Percentiles rank a stretch among this genome's conserved stretches.
Conservation (phyloP, 306 rosid species). For the Medicago lupulina region DNA sequence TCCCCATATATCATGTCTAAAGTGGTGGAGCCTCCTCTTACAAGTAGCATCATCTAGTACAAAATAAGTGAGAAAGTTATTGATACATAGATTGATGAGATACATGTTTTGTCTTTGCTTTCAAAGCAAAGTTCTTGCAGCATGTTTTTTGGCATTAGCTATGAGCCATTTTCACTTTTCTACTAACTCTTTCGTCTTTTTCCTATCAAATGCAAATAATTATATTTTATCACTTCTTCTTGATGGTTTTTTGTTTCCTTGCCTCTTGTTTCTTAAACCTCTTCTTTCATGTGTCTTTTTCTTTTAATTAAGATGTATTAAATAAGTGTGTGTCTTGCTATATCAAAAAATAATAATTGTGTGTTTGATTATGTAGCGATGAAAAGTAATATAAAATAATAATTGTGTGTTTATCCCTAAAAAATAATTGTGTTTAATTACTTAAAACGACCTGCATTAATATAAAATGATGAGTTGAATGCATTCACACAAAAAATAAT, state of each 20-base stretch:
- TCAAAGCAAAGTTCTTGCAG: conserved; percentile 41
- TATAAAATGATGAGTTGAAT: neutral
- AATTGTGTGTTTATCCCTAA: too few relatives aligned
- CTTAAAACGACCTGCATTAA: neutral
- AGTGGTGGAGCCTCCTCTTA: conserved; percentile 44
- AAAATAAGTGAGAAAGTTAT: conserved; percentile 36
- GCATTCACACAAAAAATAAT: neutral
- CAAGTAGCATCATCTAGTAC: conserved; percentile 20
- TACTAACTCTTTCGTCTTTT: conserved; percentile 50
- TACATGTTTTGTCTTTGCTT: conserved; percentile 51
- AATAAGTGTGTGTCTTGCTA: neutral
- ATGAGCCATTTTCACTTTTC: conserved; percentile 44
- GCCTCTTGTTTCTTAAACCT: conserved; percentile 3
- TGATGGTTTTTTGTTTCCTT: neutral
- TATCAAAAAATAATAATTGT: neutral
- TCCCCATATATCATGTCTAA: conserved; percentile 17
- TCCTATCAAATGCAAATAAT: conserved; percentile 45
- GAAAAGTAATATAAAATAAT: neutral
- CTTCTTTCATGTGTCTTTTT: conserved; percentile 5
- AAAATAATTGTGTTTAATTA: too few relatives aligned
- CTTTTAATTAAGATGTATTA: neutral
- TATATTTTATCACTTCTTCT: conserved; percentile 23
- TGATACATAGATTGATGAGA: conserved; percentile 46
- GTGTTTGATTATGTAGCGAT: neutral
- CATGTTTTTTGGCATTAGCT: conserved; percentile 48